Conservation (phyloP, 2,329 filamentous ascomycete species). For the Cladosporium velox region DNA sequence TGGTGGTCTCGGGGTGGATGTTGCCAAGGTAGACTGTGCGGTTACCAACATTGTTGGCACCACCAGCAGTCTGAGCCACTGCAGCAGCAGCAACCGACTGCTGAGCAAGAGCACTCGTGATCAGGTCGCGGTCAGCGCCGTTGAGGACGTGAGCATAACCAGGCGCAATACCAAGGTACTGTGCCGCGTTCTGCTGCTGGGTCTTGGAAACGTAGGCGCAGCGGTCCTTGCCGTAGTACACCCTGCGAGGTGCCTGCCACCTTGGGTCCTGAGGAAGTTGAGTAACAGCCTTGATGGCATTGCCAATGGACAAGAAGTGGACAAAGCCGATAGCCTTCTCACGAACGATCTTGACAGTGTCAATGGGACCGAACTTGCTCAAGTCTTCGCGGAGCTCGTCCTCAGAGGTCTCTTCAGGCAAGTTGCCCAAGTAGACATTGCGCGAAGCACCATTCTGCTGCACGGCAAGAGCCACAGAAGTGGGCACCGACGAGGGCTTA, state of each 20-base stretch:
- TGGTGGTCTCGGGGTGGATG: slow-evolving; percentile 97
- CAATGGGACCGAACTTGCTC: slow-evolving; percentile 93
- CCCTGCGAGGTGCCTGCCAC: slow-evolving; percentile 92
- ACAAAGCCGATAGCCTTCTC: slow-evolving; percentile 99
- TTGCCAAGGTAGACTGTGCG: slow-evolving; percentile 97
- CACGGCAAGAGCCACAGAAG: slow-evolving; percentile 93
- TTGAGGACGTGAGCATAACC: slow-evolving; percentile 96
- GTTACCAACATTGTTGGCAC: slow-evolving; percentile 96
- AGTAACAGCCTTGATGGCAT: slow-evolving; percentile 96
- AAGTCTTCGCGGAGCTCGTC: slow-evolving; percentile 93
- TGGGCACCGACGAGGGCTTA: slow-evolving; percentile 96
- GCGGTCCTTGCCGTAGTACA: slow-evolving; percentile 98
- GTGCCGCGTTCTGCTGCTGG: slow-evolving; percentile 97
- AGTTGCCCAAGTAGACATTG: slow-evolving; percentile 94
- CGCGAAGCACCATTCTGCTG: slow-evolving; percentile 96
- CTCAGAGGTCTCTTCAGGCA: slow-evolving; percentile 85
- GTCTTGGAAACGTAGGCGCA: slow-evolving; percentile 99
- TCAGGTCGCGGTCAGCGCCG: slow-evolving; percentile 91
- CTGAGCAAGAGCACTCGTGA: slow-evolving; percentile 93
- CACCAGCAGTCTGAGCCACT: slow-evolving; percentile 92
- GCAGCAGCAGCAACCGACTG: slow-evolving; percentile 96
- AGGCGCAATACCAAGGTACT: slow-evolving; percentile 95
- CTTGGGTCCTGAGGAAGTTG: slow-evolving; percentile 95
- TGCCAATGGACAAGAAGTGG: slow-evolving; percentile 95
- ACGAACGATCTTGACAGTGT: slow-evolving; percentile 95